Evolutionary conservation across 2,329 filamentous ascomycete species (phyloP).

Genomic region (Colletotrichum caudatum): DNA sequence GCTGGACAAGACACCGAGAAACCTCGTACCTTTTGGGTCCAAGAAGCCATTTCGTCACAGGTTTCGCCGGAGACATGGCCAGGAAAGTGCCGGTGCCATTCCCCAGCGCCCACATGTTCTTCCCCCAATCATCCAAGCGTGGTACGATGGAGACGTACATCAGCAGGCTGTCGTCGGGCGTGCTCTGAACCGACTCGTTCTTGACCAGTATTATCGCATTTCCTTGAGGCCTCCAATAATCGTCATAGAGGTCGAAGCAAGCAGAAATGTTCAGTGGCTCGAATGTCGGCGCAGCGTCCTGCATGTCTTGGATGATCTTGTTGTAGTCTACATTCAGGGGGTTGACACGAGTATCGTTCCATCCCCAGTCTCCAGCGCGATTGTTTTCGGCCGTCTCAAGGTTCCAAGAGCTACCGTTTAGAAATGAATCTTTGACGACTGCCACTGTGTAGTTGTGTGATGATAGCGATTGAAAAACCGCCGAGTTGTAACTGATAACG

Average conservation of each 20-base stretch:
- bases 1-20: not conserved
- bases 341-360: conserved; percentile 17
- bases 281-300: not conserved
- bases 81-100: conserved; percentile 11
- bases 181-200: conserved; percentile 11
- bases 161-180: conserved; percentile 10
- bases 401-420: conserved; percentile 5
- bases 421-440: conserved; percentile 22
- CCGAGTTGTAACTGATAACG: conserved; percentile 18
- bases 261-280: conserved; percentile 1
- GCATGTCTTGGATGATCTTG: not conserved
- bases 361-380: conserved; percentile 12
- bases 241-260: conserved; percentile 15
- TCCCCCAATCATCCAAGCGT: conserved; percentile 12
- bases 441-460: conserved; percentile 27
- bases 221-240: conserved; percentile 20
- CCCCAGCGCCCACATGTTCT: conserved; percentile 27
- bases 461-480: conserved; percentile 22
- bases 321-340: conserved; percentile 8
- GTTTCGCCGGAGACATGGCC: conserved; percentile 3
- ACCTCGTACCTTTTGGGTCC: conserved; percentile 12
- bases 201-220: conserved; percentile 6
- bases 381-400: conserved; percentile 9
- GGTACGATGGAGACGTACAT: conserved; percentile 28
- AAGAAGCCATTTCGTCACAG: conserved; percentile 13